Evolutionary conservation across 2,329 filamentous ascomycete species (phyloP), one percentile per base, ranked within the genome.

Genomic region (Ceratocystis albifundus): DNA sequence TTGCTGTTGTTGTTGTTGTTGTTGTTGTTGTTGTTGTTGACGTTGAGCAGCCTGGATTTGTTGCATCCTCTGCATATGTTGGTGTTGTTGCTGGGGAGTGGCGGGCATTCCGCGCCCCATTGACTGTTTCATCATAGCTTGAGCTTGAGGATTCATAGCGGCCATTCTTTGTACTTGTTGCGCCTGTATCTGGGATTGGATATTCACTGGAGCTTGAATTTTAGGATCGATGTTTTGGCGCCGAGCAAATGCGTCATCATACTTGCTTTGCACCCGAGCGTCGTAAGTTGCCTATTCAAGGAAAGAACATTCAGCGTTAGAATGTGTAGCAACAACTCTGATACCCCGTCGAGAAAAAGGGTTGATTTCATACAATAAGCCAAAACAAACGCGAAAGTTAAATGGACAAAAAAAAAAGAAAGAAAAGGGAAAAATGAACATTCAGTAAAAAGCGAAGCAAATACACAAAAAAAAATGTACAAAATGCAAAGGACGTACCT

Each of bases 181-280:
- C n/a, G 44, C 62, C 20, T 64, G 22, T 4, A 48, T 15, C 44
- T 61, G 57, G 4, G 46, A 22, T 48, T 63, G 59, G 28, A 65
- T 41, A 12, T 65, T 59, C 36, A 65, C 46, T 4, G 22, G 36
- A 20, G 10, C 17, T 62, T 64, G 80, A 1, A 84, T 72, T 10
- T 72, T 77, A 0, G 77, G 76, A 57, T 79, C 79, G 69, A 82
- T 80, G 3, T 75, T 75, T 69, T 83, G 78, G 48, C 82, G 79
- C 69, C 78, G 80, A 67, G 76, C 76, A 67, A 78, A 78, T 57
- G 83, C 76, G 4, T 84, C 81, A 62, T 77, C 71, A 0, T 77
- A 75, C 69, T 80, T 82, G 10, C 70, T 71, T 1, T 71, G 71
- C 72, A 85, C 78, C 41, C 75, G 73, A 63, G 77, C 74, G 17